phyloP scores from a whole-genome alignment of 306 rosid genomes.

The Lathyrus aphaca region DNA sequence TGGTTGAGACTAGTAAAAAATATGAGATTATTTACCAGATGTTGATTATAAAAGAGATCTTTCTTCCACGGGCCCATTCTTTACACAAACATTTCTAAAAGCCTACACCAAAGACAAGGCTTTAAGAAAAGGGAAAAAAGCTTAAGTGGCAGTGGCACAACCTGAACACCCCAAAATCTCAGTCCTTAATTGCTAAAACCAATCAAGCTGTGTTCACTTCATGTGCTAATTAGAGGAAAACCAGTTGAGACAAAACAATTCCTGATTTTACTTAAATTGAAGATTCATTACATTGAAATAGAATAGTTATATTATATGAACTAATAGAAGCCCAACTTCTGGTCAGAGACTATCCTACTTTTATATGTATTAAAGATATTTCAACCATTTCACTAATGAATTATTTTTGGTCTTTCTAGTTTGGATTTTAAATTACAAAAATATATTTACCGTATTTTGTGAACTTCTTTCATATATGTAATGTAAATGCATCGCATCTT shows the following conservation, averaged over 20 bases:
- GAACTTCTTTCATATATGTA: neutral
- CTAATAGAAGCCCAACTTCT: neutral
- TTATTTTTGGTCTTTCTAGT: neutral
- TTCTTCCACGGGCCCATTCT: neutral
- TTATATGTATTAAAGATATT: neutral
- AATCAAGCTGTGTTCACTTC: constrained; percentile 10
- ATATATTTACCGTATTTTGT: neutral
- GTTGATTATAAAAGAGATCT: neutral
- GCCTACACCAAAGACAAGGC: constrained; percentile 5
- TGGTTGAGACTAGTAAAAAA: constrained; percentile 8
- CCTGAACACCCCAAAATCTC: constrained; percentile 3
- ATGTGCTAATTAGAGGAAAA: neutral
- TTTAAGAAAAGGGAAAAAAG: neutral
- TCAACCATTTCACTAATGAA: neutral
- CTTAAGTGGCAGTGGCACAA: neutral
- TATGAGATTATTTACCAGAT: neutral
- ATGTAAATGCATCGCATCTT: neutral
- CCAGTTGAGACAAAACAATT: constrained; percentile 3
- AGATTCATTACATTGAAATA: neutral
- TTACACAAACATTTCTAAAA: constrained; percentile 16
- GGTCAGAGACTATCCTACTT: neutral
- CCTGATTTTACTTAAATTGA: neutral
- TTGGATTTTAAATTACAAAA: neutral
- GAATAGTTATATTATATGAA: neutral
- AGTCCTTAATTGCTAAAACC: constrained; percentile 19